phyloP scores from a whole-genome alignment of 2,329 filamentous ascomycete species.

The Bipolaris cookei region DNA sequence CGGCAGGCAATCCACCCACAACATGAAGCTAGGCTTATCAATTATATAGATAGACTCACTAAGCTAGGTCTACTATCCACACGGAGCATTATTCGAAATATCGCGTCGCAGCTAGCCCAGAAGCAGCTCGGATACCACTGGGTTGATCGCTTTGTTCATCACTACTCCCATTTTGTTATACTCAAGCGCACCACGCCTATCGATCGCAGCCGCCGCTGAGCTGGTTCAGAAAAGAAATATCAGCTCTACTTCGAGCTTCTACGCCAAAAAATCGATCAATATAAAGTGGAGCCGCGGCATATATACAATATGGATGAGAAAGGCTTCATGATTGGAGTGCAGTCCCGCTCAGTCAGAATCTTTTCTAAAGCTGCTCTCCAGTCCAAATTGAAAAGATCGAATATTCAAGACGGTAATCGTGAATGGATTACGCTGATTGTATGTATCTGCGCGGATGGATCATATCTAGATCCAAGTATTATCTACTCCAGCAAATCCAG shows the following conservation, averaged over 20 bases:
- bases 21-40: too few relatives aligned
- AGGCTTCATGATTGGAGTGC: neutral
- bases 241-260: neutral
- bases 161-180: too few relatives aligned
- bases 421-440: neutral
- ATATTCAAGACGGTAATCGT: neutral
- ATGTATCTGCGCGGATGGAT: neutral
- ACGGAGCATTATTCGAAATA: too few relatives aligned
- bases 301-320: neutral
- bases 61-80: too few relatives aligned
- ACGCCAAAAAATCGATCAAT: neutral
- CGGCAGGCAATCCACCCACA: too few relatives aligned
- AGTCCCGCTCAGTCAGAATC: neutral
- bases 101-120: too few relatives aligned
- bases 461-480: neutral
- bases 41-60: too few relatives aligned
- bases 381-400: neutral
- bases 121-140: too few relatives aligned
- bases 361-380: neutral
- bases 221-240: neutral
- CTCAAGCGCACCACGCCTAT: too few relatives aligned
- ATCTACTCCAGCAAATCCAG: neutral
- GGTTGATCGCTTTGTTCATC: too few relatives aligned
- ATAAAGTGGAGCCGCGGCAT: neutral
- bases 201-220: too few relatives aligned